Evolutionary conservation across 257 asterid species (phyloP), one percentile per base, ranked within the genome.

Genomic region (Solanum habrochaites): DNA sequence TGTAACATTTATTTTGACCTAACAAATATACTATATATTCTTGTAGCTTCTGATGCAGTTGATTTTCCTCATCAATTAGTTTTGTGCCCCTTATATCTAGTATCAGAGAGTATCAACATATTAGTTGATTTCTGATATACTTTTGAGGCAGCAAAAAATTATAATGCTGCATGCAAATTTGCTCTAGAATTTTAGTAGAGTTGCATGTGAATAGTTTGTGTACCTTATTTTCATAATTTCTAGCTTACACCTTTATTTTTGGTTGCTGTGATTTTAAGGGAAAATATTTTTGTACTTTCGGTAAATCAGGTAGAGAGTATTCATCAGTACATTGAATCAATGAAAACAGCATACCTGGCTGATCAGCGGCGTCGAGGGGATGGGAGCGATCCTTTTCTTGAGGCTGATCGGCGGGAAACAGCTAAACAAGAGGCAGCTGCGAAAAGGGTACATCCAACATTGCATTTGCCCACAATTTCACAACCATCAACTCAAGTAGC

Each of bases 371-470:
- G 92, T 40, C 91, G 96, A 83, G 99, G 99, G 60, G 95, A 95
- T 39, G 96, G 91, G 16, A 90, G 91, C 16, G 90, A 97, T 87
- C 99, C 99, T 43, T 97, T 97, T 91, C 96, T 97, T 52, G 99
- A 95, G 91, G 99, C 99, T 73, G 98, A 96, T 91, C 89, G 98
- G 35, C 93, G 99, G 27, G 98, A 96, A 93, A 94, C 95, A 35
- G 98, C 97, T 25, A 97, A 95, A 88, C 97, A 89, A 89, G 99
- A 96, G 94, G 99, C 98, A 83, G 99, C 99, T n/a, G 97, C 98
- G 69, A 92, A 93, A 89, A 96, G 99, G 92, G 95, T 93, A 82
- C 99, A 97, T 88, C 99, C 98, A 88, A 94, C 99, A 78, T 83
- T 93, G 86, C 98, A 97, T 91, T 92, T 97, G 88, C 98, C 98